Percentiles rank a stretch among this genome's conserved stretches.
These are phyloP conservation scores for Ramalina peruviana DNA, from an alignment of 495 filamentous ascomycete genomes.

Conservation along the genomic window DNA sequence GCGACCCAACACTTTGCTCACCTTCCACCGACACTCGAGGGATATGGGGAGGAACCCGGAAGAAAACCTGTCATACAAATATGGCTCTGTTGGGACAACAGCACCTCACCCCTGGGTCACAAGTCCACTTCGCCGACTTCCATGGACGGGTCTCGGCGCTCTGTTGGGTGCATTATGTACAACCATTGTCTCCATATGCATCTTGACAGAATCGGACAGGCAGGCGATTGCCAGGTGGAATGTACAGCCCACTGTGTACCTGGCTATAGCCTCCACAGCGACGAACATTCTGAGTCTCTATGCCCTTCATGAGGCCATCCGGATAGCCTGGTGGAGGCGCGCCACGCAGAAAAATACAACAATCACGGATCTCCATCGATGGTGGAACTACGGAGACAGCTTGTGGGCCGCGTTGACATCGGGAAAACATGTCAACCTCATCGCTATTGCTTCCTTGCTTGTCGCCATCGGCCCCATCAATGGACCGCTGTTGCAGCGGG, in stretches of 20 bases:
- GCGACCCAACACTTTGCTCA: no score
- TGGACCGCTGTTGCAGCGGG: constrained; percentile 9
- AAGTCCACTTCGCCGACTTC: neutral
- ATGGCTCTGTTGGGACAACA: neutral
- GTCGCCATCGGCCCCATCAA: constrained; percentile 4
- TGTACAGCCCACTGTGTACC: neutral
- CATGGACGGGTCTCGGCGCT: neutral
- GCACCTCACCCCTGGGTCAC: neutral
- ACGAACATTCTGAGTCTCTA: constrained; percentile 2
- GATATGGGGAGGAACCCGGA: no score
- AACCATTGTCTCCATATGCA: neutral
- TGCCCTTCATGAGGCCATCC: constrained; percentile 4
- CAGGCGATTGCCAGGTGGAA: neutral
- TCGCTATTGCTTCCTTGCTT: constrained; percentile 5
- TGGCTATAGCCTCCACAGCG: constrained; percentile 2
- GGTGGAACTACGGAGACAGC: constrained; percentile 4
- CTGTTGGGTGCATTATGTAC: neutral
- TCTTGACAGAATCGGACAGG: neutral
- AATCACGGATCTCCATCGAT: constrained; percentile 5
- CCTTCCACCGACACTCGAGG: no score
- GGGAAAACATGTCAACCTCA: constrained; percentile 5
- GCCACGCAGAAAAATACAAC: constrained; percentile 1
- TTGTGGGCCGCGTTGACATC: neutral
- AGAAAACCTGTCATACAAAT: no score
- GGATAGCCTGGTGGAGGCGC: constrained; percentile 10